Evolutionary conservation across 148 eudicot species (phyloP).

Genomic region (Linanthus parryae): DNA sequence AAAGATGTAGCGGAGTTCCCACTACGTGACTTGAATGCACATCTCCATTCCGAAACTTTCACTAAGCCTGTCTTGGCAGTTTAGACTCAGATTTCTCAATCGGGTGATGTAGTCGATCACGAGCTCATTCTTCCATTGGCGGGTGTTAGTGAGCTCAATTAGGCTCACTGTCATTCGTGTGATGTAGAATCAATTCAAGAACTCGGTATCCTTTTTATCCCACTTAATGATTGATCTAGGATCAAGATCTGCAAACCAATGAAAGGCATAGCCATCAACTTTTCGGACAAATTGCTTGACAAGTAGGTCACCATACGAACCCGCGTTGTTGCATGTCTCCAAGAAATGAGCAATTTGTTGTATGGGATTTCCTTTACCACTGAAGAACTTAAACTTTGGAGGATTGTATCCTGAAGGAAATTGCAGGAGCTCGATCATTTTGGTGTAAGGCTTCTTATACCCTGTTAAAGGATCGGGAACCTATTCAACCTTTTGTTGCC

Average conservation of each 20-base stretch:
- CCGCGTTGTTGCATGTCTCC: constrained; percentile 1
- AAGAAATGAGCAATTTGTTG: not conserved
- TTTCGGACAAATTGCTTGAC: not conserved
- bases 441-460: too few species aligned
- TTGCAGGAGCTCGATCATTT: too few species aligned
- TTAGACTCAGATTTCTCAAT: not conserved
- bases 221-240: not conserved
- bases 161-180: not conserved
- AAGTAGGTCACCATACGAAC: not conserved
- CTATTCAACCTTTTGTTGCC: too few species aligned
- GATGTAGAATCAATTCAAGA: not conserved
- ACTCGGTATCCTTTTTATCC: not conserved
- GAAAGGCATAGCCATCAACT: not conserved
- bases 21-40: constrained; percentile 1
- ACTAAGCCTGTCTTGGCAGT: not conserved
- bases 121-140: not conserved
- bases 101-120: not conserved
- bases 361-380: not conserved
- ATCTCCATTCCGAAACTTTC: not conserved
- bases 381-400: too few species aligned
- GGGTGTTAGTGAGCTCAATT: not conserved
- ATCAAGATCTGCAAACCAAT: not conserved
- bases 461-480: too few species aligned
- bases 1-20: not conserved
- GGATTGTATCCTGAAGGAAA: too few species aligned